Percentiles rank a stretch among this genome's conserved stretches.
Conservation (phyloP, 495 filamentous ascomycete species). For the Trichoderma virens region DNA sequence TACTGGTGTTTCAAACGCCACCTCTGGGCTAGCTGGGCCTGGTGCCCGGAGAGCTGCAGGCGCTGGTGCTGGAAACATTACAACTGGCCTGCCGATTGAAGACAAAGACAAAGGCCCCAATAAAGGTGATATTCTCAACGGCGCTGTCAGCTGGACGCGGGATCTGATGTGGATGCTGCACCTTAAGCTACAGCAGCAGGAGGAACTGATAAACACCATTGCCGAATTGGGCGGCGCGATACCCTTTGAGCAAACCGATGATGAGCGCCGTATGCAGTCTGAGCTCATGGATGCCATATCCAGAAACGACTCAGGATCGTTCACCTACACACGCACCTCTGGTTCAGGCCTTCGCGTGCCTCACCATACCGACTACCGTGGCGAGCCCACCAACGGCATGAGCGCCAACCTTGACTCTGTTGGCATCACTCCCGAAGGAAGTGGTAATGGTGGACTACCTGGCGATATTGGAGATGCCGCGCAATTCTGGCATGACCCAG, state of each 20-base stretch:
- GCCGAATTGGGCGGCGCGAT: conserved; percentile 60
- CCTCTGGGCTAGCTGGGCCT: conserved; percentile 77
- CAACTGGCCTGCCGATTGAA: conserved; percentile 80
- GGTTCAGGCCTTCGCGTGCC: conserved; percentile 85
- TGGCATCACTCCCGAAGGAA: conserved; percentile 5
- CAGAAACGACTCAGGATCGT: conserved; percentile 61
- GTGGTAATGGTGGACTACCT: conserved; percentile 40
- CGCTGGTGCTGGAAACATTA: conserved; percentile 70
- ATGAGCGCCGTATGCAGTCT: conserved; percentile 88
- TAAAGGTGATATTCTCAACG: conserved; percentile 97
- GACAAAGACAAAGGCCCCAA: conserved; percentile 99
- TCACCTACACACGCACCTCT: conserved; percentile 74
- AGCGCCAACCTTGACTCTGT: conserved; percentile 17
- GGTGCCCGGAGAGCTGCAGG: conserved; percentile 71
- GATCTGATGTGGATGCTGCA: conserved; percentile 96
- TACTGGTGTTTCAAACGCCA: conserved; percentile 56
- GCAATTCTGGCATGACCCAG: conserved; percentile 65
- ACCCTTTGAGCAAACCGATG: conserved; percentile 81
- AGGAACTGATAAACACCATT: conserved; percentile 70
- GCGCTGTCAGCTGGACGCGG: conserved; percentile 90
- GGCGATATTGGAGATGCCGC: conserved; percentile 45
- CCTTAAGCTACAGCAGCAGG: conserved; percentile 78
- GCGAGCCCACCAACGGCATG: conserved; percentile 64
- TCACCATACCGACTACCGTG: conserved; percentile 84
- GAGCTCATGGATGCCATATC: conserved; percentile 80